phyloP scores from a whole-genome alignment of 805 yeast species.

The Saturnispora hagleri region DNA sequence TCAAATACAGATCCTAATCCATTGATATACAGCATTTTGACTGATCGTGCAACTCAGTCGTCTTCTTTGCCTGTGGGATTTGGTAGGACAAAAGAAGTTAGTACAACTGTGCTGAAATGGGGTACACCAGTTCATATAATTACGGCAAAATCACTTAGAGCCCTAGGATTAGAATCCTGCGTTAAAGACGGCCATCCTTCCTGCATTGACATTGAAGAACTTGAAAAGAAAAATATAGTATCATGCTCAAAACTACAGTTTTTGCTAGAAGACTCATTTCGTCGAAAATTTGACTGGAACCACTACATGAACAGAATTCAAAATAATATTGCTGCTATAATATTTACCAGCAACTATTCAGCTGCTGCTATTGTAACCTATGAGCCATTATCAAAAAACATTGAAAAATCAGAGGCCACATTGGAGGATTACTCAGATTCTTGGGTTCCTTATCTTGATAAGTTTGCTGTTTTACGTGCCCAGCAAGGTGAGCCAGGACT shows the following conservation, averaged over 20 bases:
- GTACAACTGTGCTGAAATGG: conserved; percentile 70
- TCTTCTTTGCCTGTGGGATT: conserved; percentile 75
- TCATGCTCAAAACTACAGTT: conserved; percentile 48
- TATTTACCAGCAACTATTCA: conserved; percentile 89
- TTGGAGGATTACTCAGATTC: conserved; percentile 12
- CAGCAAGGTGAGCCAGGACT: conserved; percentile 89
- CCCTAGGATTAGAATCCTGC: conserved; percentile 4
- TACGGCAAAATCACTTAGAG: conserved; percentile 15
- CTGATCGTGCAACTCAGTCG: conserved; percentile 85
- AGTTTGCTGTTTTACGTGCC: conserved; percentile 78
- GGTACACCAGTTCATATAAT: conserved; percentile 55
- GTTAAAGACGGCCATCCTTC: conserved; percentile 15
- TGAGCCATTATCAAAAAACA: conserved; percentile 36
- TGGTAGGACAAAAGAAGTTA: conserved; percentile 47
- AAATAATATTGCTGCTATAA: conserved; percentile 59
- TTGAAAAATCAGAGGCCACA: not conserved
- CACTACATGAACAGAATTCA: conserved; percentile 62
- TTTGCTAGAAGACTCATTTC: conserved; percentile 74
- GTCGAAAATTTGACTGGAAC: conserved; percentile 51
- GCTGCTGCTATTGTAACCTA: conserved; percentile 91
- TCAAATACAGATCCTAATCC: conserved; percentile 64
- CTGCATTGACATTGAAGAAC: conserved; percentile 34
- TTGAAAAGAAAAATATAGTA: conserved; percentile 31
- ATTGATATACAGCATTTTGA: conserved; percentile 76
- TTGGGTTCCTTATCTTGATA: conserved; percentile 73